Conservation (phyloP, 345 rosid genomes). For the Brassica cretica region DNA sequence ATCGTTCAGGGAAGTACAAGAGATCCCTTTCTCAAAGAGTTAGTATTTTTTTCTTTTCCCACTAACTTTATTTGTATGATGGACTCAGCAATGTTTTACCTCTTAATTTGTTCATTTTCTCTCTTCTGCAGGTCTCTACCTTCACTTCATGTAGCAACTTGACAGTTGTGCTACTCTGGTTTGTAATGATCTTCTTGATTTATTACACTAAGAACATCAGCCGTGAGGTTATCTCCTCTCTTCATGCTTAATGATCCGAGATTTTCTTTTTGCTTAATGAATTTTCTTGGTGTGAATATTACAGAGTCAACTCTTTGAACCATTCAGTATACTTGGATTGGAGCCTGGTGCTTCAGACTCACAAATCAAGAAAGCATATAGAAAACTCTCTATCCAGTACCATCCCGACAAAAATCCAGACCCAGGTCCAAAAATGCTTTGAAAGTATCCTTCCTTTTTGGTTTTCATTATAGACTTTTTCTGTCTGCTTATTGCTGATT, state of each 20-base stretch:
- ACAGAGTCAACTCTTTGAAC: conserved; percentile 88
- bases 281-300: conserved; percentile 3
- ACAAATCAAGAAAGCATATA: conserved; percentile 86
- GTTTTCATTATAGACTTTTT: background rate
- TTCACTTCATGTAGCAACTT: conserved; percentile 84
- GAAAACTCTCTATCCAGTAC: conserved; percentile 84
- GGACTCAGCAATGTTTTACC: background rate
- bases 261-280: conserved; percentile 12
- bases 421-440: conserved; percentile 64
- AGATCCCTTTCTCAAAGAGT: conserved; percentile 74
- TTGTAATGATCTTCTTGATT: conserved; percentile 74
- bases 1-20: conserved; percentile 77
- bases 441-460: background rate
- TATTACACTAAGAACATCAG: conserved; percentile 79
- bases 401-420: conserved; percentile 99
- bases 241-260: background rate
- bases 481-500: background rate
- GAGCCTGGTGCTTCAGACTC: conserved; percentile 80
- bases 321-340: conserved; percentile 79
- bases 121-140: conserved; percentile 64
- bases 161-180: conserved; percentile 77
- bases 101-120: conserved; percentile 5
- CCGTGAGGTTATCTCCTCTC: conserved; percentile 53
- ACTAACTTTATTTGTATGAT: no score
- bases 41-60: conserved; percentile 21